Conservation (phyloP, 164 flowering plant species). For the Berberis thunbergii region DNA sequence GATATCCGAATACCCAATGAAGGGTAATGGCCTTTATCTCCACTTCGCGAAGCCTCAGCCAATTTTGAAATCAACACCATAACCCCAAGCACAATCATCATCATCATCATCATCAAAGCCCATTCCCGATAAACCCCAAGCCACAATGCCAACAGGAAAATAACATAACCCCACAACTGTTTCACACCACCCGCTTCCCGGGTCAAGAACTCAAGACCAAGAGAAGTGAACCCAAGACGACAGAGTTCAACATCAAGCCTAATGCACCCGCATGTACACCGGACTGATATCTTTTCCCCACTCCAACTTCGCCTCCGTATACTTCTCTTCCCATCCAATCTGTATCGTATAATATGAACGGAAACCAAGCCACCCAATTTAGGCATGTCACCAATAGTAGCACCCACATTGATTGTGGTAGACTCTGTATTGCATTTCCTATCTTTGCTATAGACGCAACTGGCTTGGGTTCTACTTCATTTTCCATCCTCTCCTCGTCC, state of each 20-base stretch:
- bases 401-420: constrained; percentile 52
- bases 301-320: constrained; percentile 45
- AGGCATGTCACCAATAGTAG: constrained; percentile 57
- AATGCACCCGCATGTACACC: constrained; percentile 65
- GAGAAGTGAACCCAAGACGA: constrained; percentile 45
- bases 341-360: constrained; percentile 48
- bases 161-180: too few species aligned
- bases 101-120: too few species aligned
- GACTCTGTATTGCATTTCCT: constrained; percentile 25
- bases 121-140: too few species aligned
- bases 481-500: background rate
- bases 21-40: too few species aligned
- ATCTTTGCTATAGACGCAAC: constrained; percentile 38
- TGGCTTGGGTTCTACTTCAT: background rate
- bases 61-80: too few species aligned
- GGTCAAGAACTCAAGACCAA: constrained; percentile 26
- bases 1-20: too few species aligned
- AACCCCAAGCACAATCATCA: too few species aligned
- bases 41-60: too few species aligned
- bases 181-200: background rate
- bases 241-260: constrained; percentile 62
- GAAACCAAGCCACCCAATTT: constrained; percentile 89
- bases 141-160: too few species aligned
- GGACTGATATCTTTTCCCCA: constrained; percentile 23
- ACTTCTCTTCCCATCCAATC: constrained; percentile 91